Conservation (phyloP, 306 rosid genomes). For the Benincasa hispida region DNA sequence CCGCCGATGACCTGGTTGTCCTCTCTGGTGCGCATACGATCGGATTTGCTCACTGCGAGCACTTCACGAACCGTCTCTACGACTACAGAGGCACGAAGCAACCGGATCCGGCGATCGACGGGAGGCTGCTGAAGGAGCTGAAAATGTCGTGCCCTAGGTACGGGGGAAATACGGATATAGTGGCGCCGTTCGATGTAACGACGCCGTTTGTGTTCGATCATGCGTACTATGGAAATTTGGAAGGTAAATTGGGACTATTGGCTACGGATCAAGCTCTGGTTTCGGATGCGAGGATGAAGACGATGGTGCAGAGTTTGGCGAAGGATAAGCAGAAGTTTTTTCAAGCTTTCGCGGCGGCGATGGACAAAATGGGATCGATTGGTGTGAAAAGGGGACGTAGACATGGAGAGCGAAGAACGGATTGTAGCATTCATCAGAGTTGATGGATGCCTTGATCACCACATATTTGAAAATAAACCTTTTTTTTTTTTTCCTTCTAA, state of each 20-base stretch:
- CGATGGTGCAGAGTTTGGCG: constrained; percentile 43
- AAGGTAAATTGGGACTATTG: constrained; percentile 48
- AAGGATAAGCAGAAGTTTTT: constrained; percentile 60
- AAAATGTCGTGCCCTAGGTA: constrained; percentile 62
- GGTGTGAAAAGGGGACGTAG: constrained; percentile 47
- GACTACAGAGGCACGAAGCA: constrained; percentile 33
- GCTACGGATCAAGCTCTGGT: constrained; percentile 71
- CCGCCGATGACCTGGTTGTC: constrained; percentile 53
- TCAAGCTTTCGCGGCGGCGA: constrained; percentile 58
- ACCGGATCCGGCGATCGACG: constrained; percentile 64
- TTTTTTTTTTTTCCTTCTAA: not conserved
- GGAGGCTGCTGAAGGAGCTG: constrained; percentile 38
- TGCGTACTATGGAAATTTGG: constrained; percentile 67
- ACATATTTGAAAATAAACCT: not conserved
- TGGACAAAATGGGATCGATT: constrained; percentile 70
- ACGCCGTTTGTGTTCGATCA: constrained; percentile 76
- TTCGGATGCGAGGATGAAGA: constrained; percentile 49
- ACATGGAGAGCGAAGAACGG: constrained; percentile 65
- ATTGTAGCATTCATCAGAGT: not conserved
- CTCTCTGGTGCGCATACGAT: constrained; percentile 92
- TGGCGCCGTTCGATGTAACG: constrained; percentile 79
- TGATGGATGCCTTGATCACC: not conserved
- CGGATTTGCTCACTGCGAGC: constrained; percentile 69
- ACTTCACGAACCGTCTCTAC: constrained; percentile 41
- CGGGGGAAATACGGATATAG: constrained; percentile 56